Percentiles rank a stretch among this genome's conserved stretches.
phyloP scores from a whole-genome alignment of 106 monocot genomes.

The Dioscorea dumetorum region DNA sequence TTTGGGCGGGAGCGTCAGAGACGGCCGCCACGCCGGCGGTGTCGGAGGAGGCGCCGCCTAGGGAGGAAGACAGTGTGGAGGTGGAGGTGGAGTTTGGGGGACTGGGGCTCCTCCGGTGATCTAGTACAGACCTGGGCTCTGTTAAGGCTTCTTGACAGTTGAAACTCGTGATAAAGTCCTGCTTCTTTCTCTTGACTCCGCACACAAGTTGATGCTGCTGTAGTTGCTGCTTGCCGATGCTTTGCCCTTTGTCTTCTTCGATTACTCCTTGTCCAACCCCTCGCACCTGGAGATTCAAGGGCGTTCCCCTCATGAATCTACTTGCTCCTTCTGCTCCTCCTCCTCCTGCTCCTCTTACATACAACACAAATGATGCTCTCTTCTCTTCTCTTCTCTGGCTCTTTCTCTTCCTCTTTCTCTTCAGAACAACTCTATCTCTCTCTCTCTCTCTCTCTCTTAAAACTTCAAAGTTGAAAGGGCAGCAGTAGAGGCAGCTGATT shows the following conservation, averaged over 20 bases:
- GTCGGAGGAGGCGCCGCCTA: constrained; percentile 43
- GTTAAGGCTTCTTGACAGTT: not conserved
- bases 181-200: constrained; percentile 12
- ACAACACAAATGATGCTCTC: constrained; percentile 4
- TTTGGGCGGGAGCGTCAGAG: constrained; percentile 23
- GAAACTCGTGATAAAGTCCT: not conserved
- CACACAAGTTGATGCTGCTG: not conserved
- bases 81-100: constrained; percentile 48
- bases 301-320: constrained; percentile 65
- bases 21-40: constrained; percentile 3
- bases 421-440: not conserved
- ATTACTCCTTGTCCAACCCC: constrained; percentile 24
- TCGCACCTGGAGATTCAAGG: constrained; percentile 42
- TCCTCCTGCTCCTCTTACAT: constrained; percentile 3
- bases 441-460: not conserved
- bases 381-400: constrained; percentile 1
- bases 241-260: not conserved
- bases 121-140: constrained; percentile 84
- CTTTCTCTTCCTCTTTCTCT: no score
- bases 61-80: constrained; percentile 64
- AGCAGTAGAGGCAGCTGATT: not conserved
- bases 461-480: not conserved
- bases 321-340: not conserved
- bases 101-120: constrained; percentile 65
- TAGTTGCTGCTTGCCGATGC: no score